phyloP scores from a whole-genome alignment of 2,329 filamentous ascomycete genomes.

The Saccharata proteae region DNA sequence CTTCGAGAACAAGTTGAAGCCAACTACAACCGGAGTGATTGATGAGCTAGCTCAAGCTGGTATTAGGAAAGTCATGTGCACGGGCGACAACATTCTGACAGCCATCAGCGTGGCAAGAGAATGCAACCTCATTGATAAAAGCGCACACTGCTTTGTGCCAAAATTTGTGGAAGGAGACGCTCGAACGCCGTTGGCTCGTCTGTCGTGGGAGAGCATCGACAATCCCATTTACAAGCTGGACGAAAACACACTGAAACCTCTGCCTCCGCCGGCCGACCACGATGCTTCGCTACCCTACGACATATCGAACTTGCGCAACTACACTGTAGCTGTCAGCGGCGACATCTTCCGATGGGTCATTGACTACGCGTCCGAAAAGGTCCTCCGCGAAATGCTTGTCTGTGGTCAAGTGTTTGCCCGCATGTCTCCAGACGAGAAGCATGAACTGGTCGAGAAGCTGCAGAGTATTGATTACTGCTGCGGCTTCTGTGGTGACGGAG shows the following conservation, averaged over 20 bases:
- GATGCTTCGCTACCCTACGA: slow-evolving; percentile 82
- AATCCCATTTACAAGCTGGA: slow-evolving; percentile 68
- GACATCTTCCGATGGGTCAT: slow-evolving; percentile 96
- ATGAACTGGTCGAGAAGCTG: slow-evolving; percentile 91
- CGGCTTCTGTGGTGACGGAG: slow-evolving; percentile 94
- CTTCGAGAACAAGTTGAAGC: slow-evolving; percentile 97
- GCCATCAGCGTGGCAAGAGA: slow-evolving; percentile 92
- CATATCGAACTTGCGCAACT: slow-evolving; percentile 68
- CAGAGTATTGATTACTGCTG: slow-evolving; percentile 92
- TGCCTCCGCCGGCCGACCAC: slow-evolving; percentile 54
- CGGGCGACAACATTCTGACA: slow-evolving; percentile 93
- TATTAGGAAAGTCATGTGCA: slow-evolving; percentile 90
- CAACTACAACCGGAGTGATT: slow-evolving; percentile 68
- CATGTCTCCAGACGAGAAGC: slow-evolving; percentile 98
- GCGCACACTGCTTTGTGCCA: slow-evolving; percentile 84
- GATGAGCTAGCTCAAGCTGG: slow-evolving; percentile 70
- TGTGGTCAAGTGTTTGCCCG: slow-evolving; percentile 87
- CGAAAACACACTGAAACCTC: slow-evolving; percentile 66
- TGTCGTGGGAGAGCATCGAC: slow-evolving; percentile 94
- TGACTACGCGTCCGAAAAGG: slow-evolving; percentile 73
- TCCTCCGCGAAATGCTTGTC: slow-evolving; percentile 78
- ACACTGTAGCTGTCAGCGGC: slow-evolving; percentile 78
- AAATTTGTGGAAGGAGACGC: slow-evolving; percentile 72
- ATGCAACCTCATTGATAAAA: slow-evolving; percentile 68
- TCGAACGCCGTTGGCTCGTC: slow-evolving; percentile 57